phyloP scores from a whole-genome alignment of 2,329 filamentous ascomycete species.

The Simplicillium aogashimaense region DNA sequence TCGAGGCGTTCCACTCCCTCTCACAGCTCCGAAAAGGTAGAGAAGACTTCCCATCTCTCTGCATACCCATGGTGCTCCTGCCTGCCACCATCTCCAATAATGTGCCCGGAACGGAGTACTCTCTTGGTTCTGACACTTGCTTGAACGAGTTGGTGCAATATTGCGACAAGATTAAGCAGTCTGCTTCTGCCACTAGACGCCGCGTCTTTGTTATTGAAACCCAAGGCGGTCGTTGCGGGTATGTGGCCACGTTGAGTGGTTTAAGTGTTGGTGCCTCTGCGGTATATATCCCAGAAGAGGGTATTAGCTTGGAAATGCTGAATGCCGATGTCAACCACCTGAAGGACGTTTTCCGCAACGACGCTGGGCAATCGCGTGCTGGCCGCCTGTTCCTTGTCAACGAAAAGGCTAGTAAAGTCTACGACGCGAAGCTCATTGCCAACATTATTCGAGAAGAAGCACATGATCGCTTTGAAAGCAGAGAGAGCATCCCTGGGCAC shows the following conservation, averaged over 20 bases:
- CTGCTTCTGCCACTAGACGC: conserved; percentile 83
- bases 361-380: conserved; percentile 79
- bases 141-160: conserved; percentile 91
- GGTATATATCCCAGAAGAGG: conserved; percentile 95
- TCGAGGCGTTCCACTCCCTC: conserved; percentile 90
- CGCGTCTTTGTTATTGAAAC: conserved; percentile 98
- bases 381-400: conserved; percentile 95
- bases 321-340: conserved; percentile 83
- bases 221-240: conserved; percentile 88
- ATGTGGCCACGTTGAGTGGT: conserved; percentile 83
- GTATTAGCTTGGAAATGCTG: conserved; percentile 88
- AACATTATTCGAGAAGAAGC: conserved; percentile 94
- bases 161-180: conserved; percentile 96
- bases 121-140: conserved; percentile 90
- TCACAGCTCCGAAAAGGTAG: conserved; percentile 78
- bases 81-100: conserved; percentile 99
- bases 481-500: conserved; percentile 85
- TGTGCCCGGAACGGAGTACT: conserved; percentile 95
- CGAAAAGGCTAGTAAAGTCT: conserved; percentile 84
- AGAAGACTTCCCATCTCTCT: conserved; percentile 70
- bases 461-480: conserved; percentile 82
- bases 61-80: conserved; percentile 83
- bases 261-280: conserved; percentile 86
- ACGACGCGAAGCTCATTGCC: conserved; percentile 86
- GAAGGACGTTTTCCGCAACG: conserved; percentile 72